Conservation (phyloP, 2,329 filamentous ascomycete genomes). For the Atkinsonella hypoxylon region DNA sequence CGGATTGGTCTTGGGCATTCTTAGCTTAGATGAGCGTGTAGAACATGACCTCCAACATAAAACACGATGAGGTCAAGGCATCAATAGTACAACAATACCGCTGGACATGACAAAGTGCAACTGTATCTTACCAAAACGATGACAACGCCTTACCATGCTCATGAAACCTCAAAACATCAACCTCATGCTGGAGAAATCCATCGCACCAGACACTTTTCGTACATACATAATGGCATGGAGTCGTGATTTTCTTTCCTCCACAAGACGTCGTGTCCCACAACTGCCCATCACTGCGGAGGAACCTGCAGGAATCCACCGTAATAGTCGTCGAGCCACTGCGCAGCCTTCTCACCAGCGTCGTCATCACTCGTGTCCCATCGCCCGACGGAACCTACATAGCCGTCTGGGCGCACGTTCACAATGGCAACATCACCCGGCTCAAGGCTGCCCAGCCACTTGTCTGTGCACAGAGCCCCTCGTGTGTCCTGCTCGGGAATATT, state of each 20-base stretch:
- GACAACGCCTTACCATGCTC: not conserved
- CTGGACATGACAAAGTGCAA: constrained; percentile 3
- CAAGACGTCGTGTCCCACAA: not conserved
- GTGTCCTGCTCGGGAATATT: constrained; percentile 46
- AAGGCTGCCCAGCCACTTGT: constrained; percentile 57
- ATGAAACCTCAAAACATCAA: not conserved
- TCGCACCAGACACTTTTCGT: not conserved
- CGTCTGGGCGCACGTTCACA: constrained; percentile 59
- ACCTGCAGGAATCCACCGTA: constrained; percentile 43
- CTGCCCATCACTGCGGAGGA: constrained; percentile 17
- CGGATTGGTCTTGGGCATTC: no score
- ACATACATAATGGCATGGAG: not conserved
- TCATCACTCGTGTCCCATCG: constrained; percentile 40
- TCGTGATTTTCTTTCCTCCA: not conserved
- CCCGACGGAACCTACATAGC: constrained; percentile 57
- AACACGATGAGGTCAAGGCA: not conserved
- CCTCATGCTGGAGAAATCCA: not conserved
- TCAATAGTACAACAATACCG: not conserved
- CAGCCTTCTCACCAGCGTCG: constrained; percentile 38
- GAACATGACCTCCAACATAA: not conserved
- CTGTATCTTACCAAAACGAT: not conserved
- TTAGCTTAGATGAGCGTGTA: not conserved
- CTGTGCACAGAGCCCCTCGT: constrained; percentile 41
- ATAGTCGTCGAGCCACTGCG: constrained; percentile 42
- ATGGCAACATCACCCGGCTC: constrained; percentile 46